These are phyloP conservation scores for Coelastrella sp. DNA, from an alignment of 139 green algal genomes.

Conservation along the genomic window DNA sequence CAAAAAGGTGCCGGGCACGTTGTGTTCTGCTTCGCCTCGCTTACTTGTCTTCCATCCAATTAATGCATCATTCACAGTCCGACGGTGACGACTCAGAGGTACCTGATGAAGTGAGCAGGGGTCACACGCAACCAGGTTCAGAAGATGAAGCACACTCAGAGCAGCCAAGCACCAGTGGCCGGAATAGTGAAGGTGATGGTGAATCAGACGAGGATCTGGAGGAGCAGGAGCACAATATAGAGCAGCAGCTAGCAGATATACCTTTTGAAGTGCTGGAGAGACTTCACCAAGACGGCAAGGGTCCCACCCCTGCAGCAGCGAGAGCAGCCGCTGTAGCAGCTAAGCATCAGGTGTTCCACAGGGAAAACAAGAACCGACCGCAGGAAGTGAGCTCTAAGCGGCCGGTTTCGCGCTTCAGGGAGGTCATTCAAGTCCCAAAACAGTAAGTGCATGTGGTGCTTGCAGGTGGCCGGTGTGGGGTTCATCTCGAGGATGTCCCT, in stretches of 20 bases:
- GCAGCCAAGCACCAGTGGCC: constrained; percentile 10
- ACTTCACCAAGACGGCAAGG: constrained; percentile 48
- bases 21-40: too few species aligned
- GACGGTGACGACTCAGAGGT: constrained; percentile 7
- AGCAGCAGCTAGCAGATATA: constrained; percentile 60
- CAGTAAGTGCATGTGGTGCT: constrained; percentile 50
- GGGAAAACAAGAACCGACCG: constrained; percentile 81
- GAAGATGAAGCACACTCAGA: neutral
- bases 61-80: neutral
- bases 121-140: neutral
- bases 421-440: constrained; percentile 71
- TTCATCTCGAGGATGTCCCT: neutral
- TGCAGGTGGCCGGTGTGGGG: neutral
- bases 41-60: neutral
- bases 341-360: constrained; percentile 59
- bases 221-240: constrained; percentile 54
- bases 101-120: constrained; percentile 6
- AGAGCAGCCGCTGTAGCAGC: neutral
- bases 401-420: constrained; percentile 80
- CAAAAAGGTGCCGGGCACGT: too few species aligned
- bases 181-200: neutral
- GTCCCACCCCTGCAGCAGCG: constrained; percentile 18
- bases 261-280: constrained; percentile 59
- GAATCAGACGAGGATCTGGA: constrained; percentile 20
- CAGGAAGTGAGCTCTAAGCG: constrained; percentile 77